Percentiles rank a stretch among this genome's conserved stretches.
Evolutionary conservation across 176 grass and related monocot genomes (phyloP).

Genomic region (Bonia amplexicaulis): DNA sequence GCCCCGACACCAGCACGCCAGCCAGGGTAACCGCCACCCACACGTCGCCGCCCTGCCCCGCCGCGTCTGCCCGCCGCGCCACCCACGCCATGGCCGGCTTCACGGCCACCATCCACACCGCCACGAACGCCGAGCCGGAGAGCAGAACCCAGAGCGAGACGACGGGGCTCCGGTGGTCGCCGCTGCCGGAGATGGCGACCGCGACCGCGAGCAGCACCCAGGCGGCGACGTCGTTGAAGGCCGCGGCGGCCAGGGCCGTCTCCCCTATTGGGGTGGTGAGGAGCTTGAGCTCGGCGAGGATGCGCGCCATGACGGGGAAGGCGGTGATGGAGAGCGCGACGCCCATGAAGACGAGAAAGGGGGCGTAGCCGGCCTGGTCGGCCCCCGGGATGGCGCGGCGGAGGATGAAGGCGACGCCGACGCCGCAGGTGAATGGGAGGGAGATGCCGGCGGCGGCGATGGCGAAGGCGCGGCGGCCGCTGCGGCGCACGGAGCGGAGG

Average conservation of each 20-base stretch:
- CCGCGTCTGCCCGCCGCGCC: too few relatives aligned
- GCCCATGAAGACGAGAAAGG: conserved; percentile 49
- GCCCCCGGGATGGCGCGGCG: too few relatives aligned
- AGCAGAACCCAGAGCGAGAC: background rate
- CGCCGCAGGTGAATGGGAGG: too few relatives aligned
- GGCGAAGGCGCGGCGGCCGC: background rate
- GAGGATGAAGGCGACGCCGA: too few relatives aligned
- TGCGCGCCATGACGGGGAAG: conserved; percentile 44
- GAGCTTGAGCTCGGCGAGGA: conserved; percentile 61
- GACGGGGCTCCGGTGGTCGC: background rate
- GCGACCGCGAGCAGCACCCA: conserved; percentile 79
- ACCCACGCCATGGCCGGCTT: too few relatives aligned
- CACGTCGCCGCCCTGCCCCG: too few relatives aligned
- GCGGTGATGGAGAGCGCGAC: conserved; percentile 62
- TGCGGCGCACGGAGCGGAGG: conserved; percentile 55
- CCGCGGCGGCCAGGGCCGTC: conserved; percentile 55
- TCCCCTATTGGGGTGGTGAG: conserved; percentile 16
- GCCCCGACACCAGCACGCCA: background rate
- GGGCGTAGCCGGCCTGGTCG: background rate
- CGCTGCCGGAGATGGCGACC: background rate
- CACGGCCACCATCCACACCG: too few relatives aligned
- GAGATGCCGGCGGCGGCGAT: background rate
- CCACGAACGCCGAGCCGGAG: background rate
- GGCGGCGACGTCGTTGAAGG: conserved; percentile 76
- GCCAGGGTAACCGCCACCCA: background rate